Evolutionary conservation across 371 early-diverging fungal genomes (phyloP), one percentile per base, ranked within the genome.

Genomic region (Phascolomyces articulosus): DNA sequence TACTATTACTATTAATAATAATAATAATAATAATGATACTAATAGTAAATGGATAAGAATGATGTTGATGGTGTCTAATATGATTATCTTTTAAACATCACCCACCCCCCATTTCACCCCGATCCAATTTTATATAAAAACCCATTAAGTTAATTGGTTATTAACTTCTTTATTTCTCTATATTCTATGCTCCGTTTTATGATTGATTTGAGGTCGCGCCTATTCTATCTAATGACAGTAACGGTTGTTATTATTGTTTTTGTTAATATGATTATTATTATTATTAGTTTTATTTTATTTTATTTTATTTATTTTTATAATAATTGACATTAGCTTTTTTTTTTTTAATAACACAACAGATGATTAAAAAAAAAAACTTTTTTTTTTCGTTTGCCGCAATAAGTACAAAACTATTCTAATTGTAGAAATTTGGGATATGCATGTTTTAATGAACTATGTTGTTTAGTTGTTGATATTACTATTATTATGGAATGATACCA

Each of bases 401-500:
- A 38, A n/a, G 47, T 6, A 11, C 7, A 4, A 51, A 24, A 24
- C 51, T 51, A 51, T 51, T 51, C 51, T 51, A 51, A 51, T 51
- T 51, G 51, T 24, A 51, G 51, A 11, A 51, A 51, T 51, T 8
- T 24, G 23, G n/a, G 51, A 51, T 51, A 51, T 51, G 51, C 51
- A 51, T 51, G 23, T 51, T 51, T 23, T 23, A 51, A 51, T 51
- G 4, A 51, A 24, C 47, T 47, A 9, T 34, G 6, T 34, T 31
- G 3, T 34, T 34, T 34, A n/a, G n/a, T n/a, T n/a, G n/a, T n/a
- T n/a, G n/a, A 34, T 34, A 34, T 9, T 11, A 6, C 34, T 34
- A 9, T 34, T 34, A 34, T 34, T 34, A 34, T n/a, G n/a, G n/a
- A n/a, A n/a, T n/a, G n/a, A n/a, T n/a, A n/a, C n/a, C n/a, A n/a